Evolutionary conservation across 1,284 basidiomycete genomes (phyloP).

Genomic region (Hymenochaete sp.): DNA sequence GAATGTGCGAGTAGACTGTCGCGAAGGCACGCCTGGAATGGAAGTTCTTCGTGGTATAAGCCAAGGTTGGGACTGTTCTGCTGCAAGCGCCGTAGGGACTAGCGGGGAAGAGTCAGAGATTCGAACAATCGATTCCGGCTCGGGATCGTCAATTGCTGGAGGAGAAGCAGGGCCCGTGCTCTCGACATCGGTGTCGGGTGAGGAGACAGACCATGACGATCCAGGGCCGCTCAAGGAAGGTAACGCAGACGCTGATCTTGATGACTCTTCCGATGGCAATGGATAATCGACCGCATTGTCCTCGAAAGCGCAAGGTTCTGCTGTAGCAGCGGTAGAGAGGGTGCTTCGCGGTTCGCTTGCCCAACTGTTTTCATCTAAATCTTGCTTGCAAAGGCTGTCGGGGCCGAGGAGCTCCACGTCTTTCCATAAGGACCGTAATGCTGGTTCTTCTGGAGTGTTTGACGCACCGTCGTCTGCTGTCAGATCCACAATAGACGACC

Average conservation of each 20-base stretch:
- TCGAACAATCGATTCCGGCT: not conserved
- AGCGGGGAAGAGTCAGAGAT: not conserved
- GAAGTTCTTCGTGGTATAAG: conserved; percentile 24
- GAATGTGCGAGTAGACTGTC: conserved; percentile 17
- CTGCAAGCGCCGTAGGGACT: not conserved
- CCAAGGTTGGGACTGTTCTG: conserved; percentile 6
- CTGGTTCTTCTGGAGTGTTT: not conserved
- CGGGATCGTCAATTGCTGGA: not conserved
- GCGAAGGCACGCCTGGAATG: conserved; percentile 23
- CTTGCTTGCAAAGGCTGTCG: conserved; percentile 36
- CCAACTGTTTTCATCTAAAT: conserved; percentile 31
- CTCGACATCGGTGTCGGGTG: conserved; percentile 14
- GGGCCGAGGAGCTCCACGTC: conserved; percentile 43
- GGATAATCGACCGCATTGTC: not conserved
- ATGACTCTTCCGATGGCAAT: not conserved
- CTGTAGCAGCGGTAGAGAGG: not conserved
- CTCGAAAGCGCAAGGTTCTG: not conserved
- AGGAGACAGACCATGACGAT: conserved; percentile 6
- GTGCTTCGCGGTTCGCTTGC: not conserved
- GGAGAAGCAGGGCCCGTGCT: conserved; percentile 14
- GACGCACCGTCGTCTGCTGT: conserved; percentile 5
- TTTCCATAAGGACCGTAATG: conserved; percentile 30
- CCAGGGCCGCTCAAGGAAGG: conserved; percentile 7
- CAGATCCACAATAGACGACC: too few relatives aligned
- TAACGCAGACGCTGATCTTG: conserved; percentile 2